Base-by-base conservation (phyloP, 164 flowering plant genomes). In the Saururus chinensis region DNA sequence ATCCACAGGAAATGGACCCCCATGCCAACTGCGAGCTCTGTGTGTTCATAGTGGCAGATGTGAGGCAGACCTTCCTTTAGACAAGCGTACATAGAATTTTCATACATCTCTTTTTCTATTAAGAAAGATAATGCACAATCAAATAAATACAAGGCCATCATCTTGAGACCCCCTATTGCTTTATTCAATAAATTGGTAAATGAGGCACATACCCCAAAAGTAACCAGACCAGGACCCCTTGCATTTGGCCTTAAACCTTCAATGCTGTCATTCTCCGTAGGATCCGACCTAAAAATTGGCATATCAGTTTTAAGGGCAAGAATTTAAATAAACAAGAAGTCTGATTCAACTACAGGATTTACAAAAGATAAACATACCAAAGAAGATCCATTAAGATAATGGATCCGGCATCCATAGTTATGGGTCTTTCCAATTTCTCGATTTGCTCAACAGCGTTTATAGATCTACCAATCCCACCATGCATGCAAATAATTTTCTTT, bases 181-280 rank as follows among this genome's bases (percentile, higher is more conserved):
- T 30, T 2, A 30, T 30, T 30, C 37, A 30, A 30, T 2, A 2
- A 30, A 30, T 30, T 30, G 40, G n/a, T 23, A 40, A 58, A 19
- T 4, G 22, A 42, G 24, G 25, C 1, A 21, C 79, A 71, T 85
- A 95, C 99, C 87, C 99, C 99, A 70, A 95, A 95, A 66, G 90
- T 86, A 68, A 95, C 96, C 54, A 95, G 83, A 45, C 99, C 97
- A 68, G 97, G 96, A 11, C 99, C 97, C 77, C 97, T 81, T 51
- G 99, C 99, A 82, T 95, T 95, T 61, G 97, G 99, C 74, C 97
- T 84, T 75, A 95, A 76, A 23, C 99, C 99, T 74, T 95, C 99
- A 40, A 95, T 73, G 59, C 95, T 91, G 71, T 95, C 99, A 73
- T 95, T 95, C 72, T 91, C 97, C 51, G 99, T 95, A 57, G 99